These are phyloP conservation scores for Lanmaoa pseudosensibilis DNA, from an alignment of 768 basidiomycete genomes.

Conservation along the genomic window DNA sequence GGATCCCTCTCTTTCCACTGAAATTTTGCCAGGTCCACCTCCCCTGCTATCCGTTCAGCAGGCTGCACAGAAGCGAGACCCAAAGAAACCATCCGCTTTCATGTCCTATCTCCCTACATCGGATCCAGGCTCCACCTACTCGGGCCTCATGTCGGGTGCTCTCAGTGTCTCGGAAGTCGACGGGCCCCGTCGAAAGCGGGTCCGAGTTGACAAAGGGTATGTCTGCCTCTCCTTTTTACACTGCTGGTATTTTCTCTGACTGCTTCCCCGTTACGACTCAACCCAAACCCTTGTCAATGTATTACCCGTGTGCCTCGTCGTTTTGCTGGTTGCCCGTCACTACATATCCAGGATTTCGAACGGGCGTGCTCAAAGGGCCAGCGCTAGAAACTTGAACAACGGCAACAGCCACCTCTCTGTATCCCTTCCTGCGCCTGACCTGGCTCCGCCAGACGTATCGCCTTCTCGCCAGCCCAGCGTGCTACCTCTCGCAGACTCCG, in stretches of 20 bases:
- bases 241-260: conserved; percentile 24
- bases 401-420: conserved; percentile 37
- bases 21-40: conserved; percentile 88
- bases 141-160: conserved; percentile 69
- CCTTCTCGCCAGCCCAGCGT: conserved; percentile 38
- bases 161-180: conserved; percentile 57
- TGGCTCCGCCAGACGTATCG: conserved; percentile 41
- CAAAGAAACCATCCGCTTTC: conserved; percentile 66
- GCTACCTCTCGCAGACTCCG: conserved; percentile 50
- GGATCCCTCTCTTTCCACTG: conserved; percentile 79
- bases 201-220: conserved; percentile 72
- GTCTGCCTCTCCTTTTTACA: conserved; percentile 35
- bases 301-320: conserved; percentile 7
- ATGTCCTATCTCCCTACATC: conserved; percentile 80
- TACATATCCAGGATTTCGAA: conserved; percentile 46
- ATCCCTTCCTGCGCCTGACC: conserved; percentile 31
- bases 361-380: conserved; percentile 72
- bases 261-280: conserved; percentile 20
- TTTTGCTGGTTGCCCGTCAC: conserved; percentile 15
- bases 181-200: conserved; percentile 69
- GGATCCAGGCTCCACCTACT: conserved; percentile 88
- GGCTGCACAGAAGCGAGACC: conserved; percentile 72
- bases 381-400: conserved; percentile 63
- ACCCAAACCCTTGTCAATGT: conserved; percentile 33
- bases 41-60: conserved; percentile 71